Evolutionary conservation across 2,329 filamentous ascomycete species (phyloP).

Genomic region (Cladosporium sphaerospermum): DNA sequence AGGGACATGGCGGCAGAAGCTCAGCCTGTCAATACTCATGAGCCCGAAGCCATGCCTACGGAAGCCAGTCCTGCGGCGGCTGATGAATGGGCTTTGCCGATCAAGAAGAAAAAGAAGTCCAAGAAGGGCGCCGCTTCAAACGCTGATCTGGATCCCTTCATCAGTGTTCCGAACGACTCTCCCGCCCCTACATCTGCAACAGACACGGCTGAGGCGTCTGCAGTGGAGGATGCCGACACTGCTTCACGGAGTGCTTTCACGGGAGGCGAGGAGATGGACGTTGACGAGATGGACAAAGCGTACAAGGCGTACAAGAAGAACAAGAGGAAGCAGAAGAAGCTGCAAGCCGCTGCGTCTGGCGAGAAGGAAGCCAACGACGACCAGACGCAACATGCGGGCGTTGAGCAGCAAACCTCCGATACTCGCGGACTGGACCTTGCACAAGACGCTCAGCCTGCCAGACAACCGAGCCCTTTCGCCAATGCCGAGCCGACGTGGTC

Average conservation of each 20-base stretch:
- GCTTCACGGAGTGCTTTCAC: constrained; percentile 4
- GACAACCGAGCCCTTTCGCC: constrained; percentile 4
- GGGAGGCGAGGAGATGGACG: constrained; percentile 24
- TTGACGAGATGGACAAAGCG: constrained; percentile 30
- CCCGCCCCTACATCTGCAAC: constrained; percentile 2
- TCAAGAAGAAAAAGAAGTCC: constrained; percentile 28
- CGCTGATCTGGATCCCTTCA: constrained; percentile 7
- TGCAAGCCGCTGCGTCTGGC: constrained; percentile 14
- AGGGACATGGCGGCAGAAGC: not conserved
- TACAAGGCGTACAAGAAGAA: constrained; percentile 31
- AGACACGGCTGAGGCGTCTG: constrained; percentile 9
- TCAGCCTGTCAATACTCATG: not conserved
- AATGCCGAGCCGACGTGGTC: constrained; percentile 17
- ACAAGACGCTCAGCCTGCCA: not conserved
- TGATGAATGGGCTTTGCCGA: constrained; percentile 3
- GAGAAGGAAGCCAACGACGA: not conserved
- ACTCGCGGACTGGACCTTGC: not conserved
- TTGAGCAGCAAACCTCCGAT: not conserved
- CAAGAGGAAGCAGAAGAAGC: constrained; percentile 27
- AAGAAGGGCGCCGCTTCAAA: constrained; percentile 39
- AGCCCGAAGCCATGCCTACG: not conserved
- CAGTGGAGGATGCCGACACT: not conserved
- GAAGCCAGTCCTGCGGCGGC: not conserved
- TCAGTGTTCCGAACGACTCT: constrained; percentile 17
- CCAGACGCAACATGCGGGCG: not conserved